These are phyloP conservation scores for Usnea hakonensis DNA, from an alignment of 495 filamentous ascomycete genomes.

Conservation along the genomic window DNA sequence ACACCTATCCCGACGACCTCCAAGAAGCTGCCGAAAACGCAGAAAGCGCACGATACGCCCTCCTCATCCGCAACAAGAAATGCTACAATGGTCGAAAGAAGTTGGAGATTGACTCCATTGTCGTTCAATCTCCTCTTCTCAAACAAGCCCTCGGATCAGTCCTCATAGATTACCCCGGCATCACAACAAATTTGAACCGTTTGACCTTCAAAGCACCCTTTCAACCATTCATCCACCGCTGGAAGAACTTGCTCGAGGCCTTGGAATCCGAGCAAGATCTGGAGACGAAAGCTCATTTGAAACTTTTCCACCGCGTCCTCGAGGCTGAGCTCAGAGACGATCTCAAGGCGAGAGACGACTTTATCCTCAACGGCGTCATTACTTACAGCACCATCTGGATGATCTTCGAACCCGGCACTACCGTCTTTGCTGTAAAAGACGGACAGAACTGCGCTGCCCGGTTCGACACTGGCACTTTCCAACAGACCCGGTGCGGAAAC, in stretches of 20 bases:
- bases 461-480: constrained; percentile 24
- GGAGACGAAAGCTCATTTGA: constrained; percentile 47
- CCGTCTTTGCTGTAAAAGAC: constrained; percentile 33
- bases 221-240: constrained; percentile 59
- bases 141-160: constrained; percentile 49
- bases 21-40: constrained; percentile 43
- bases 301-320: constrained; percentile 48
- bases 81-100: constrained; percentile 55
- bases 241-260: constrained; percentile 46
- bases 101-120: constrained; percentile 52
- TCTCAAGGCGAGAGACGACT: constrained; percentile 50
- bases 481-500: constrained; percentile 7
- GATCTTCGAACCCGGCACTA: constrained; percentile 43
- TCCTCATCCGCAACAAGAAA: constrained; percentile 47
- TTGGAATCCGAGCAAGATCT: constrained; percentile 41
- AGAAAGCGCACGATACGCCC: constrained; percentile 44
- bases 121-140: constrained; percentile 57
- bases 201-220: constrained; percentile 55
- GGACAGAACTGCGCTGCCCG: constrained; percentile 35
- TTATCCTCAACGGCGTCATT: constrained; percentile 50
- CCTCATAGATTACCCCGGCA: constrained; percentile 55
- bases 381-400: constrained; percentile 52
- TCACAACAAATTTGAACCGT: constrained; percentile 51
- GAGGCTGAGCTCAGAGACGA: constrained; percentile 50
- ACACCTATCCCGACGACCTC: constrained; percentile 38